Conservation (phyloP, 2,329 filamentous ascomycete species). For the Hypoxylon sp. region DNA sequence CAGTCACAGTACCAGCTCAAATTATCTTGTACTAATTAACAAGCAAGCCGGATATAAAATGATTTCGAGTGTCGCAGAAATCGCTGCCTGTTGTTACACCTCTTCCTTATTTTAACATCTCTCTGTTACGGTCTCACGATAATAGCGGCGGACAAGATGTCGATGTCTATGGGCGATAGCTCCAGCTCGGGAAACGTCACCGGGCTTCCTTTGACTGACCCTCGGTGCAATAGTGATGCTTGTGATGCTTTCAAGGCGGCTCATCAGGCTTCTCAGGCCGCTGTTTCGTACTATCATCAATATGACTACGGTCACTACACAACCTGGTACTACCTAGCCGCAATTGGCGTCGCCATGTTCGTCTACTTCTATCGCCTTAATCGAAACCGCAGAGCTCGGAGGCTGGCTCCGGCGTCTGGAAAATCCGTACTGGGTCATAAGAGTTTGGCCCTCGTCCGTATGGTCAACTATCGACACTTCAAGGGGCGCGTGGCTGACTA, state of each 20-base stretch:
- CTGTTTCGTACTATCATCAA: slow-evolving; percentile 42
- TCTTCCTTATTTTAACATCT: slow-evolving; percentile 3
- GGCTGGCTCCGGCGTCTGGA: background rate
- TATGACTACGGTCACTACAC: slow-evolving; percentile 42
- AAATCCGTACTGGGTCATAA: slow-evolving; percentile 24
- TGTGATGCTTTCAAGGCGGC: slow-evolving; percentile 40
- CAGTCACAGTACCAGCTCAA: slow-evolving; percentile 27
- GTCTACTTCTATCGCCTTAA: slow-evolving; percentile 34
- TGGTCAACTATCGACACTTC: slow-evolving; percentile 39
- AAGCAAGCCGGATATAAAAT: slow-evolving; percentile 28
- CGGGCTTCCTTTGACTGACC: slow-evolving; percentile 38
- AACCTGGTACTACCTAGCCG: slow-evolving; percentile 41
- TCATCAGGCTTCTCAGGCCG: slow-evolving; percentile 37
- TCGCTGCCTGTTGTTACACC: background rate
- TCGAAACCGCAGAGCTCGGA: slow-evolving; percentile 31
- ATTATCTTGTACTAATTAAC: slow-evolving; percentile 19
- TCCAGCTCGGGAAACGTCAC: slow-evolving; percentile 29
- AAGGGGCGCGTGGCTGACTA: slow-evolving; percentile 38
- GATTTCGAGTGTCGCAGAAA: background rate
- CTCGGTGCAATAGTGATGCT: slow-evolving; percentile 37
- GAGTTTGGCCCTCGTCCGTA: slow-evolving; percentile 28
- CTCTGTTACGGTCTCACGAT: background rate
- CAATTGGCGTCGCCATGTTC: slow-evolving; percentile 37
- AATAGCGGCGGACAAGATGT: slow-evolving; percentile 27
- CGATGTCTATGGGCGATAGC: slow-evolving; percentile 38